phyloP scores from a whole-genome alignment of 208 protist species.

The Leishmania tropica region DNA sequence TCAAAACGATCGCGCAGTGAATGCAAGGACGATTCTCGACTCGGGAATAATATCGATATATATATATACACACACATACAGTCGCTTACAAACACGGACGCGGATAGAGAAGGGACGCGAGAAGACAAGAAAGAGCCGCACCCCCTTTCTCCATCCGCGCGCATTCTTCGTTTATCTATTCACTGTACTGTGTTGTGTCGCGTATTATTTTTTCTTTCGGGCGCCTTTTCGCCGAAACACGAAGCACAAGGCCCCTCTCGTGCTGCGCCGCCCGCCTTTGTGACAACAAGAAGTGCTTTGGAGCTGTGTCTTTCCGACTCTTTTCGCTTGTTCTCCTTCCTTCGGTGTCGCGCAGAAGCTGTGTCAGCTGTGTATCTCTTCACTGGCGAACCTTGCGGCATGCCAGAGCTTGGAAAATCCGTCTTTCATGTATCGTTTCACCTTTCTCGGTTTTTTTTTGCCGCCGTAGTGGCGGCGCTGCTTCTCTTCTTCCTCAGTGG shows the following conservation, averaged over 20 bases:
- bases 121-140: neutral
- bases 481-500: constrained; percentile 25
- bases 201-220: neutral
- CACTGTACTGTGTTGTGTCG: neutral
- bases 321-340: neutral
- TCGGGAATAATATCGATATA: neutral
- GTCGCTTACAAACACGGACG: neutral
- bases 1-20: neutral
- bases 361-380: neutral
- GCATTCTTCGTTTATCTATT: neutral
- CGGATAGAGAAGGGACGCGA: neutral
- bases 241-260: too few species aligned
- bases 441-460: constrained; percentile 10
- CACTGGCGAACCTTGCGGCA: neutral
- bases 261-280: neutral
- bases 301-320: neutral
- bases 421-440: constrained; percentile 6
- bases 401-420: constrained; percentile 1
- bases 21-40: neutral
- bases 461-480: constrained; percentile 11
- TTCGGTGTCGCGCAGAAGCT: neutral
- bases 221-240: neutral
- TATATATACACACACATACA: neutral
- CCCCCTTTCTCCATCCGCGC: neutral
- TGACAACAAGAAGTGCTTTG: neutral